These are phyloP conservation scores for Spatholobus suberectus DNA, from an alignment of 306 rosid species.

Conservation along the genomic window DNA sequence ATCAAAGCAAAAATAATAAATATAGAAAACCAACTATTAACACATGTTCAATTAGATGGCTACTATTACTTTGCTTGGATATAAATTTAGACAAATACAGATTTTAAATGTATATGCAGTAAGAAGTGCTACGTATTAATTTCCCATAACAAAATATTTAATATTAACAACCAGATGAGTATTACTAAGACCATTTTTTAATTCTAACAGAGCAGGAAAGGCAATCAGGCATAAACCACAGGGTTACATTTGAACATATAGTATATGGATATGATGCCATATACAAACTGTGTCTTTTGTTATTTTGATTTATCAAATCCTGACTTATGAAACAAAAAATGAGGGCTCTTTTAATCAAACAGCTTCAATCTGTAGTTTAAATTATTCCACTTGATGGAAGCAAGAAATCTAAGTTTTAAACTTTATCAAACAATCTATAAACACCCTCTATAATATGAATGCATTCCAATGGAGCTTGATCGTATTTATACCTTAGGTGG, in stretches of 20 bases:
- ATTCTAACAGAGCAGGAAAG: neutral
- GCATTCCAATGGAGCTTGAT: neutral
- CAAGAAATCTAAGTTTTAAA: conserved; percentile 11
- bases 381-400: neutral
- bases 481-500: neutral
- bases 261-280: neutral
- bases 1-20: neutral
- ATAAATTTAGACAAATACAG: conserved; percentile 12
- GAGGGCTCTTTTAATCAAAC: neutral
- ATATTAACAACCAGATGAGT: conserved; percentile 2
- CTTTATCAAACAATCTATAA: neutral
- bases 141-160: neutral
- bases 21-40: conserved; percentile 17
- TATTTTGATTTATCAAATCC: neutral
- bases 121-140: neutral
- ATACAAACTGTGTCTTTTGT: neutral
- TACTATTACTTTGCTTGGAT: neutral
- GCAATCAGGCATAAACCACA: neutral
- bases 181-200: conserved; percentile 6
- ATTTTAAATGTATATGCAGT: neutral
- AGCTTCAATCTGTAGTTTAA: neutral
- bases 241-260: conserved; percentile 9
- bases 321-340: neutral
- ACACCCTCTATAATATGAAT: neutral
- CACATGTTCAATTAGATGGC: neutral